Conservation (phyloP, 768 basidiomycete species). For the Rhizopogon vesiculosus region DNA sequence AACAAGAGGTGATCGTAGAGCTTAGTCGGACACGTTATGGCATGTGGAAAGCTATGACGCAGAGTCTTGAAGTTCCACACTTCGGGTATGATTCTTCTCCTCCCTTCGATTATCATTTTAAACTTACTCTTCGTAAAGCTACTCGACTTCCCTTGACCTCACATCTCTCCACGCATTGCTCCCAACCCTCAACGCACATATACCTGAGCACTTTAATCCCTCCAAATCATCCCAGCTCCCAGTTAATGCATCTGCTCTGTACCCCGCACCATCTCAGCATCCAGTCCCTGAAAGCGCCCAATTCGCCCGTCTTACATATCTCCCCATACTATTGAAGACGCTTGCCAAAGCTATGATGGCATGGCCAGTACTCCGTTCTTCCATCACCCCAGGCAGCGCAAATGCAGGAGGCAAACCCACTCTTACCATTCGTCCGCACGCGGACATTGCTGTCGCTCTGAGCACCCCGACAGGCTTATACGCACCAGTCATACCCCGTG, state of each 20-base stretch:
- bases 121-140: constrained; percentile 34
- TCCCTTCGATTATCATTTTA: not conserved
- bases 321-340: constrained; percentile 81
- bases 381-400: constrained; percentile 45
- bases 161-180: constrained; percentile 62
- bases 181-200: constrained; percentile 61
- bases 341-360: constrained; percentile 76
- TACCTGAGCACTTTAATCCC: constrained; percentile 54
- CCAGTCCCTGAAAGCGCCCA: constrained; percentile 47
- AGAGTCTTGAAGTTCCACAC: constrained; percentile 82
- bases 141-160: constrained; percentile 71
- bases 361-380: constrained; percentile 81
- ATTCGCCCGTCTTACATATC: constrained; percentile 69
- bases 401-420: constrained; percentile 45
- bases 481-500: constrained; percentile 63
- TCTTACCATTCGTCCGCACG: constrained; percentile 64
- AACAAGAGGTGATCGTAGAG: constrained; percentile 58
- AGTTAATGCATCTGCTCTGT: constrained; percentile 36
- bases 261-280: constrained; percentile 35
- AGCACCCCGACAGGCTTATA: constrained; percentile 82
- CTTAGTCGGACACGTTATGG: constrained; percentile 72
- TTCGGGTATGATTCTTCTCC: constrained; percentile 54
- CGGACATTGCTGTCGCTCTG: constrained; percentile 74
- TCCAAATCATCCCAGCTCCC: constrained; percentile 30
- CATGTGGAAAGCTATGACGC: constrained; percentile 91